Evolutionary conservation across 2,329 filamentous ascomycete species (phyloP).

Genomic region (Hypoxylon sp.): DNA sequence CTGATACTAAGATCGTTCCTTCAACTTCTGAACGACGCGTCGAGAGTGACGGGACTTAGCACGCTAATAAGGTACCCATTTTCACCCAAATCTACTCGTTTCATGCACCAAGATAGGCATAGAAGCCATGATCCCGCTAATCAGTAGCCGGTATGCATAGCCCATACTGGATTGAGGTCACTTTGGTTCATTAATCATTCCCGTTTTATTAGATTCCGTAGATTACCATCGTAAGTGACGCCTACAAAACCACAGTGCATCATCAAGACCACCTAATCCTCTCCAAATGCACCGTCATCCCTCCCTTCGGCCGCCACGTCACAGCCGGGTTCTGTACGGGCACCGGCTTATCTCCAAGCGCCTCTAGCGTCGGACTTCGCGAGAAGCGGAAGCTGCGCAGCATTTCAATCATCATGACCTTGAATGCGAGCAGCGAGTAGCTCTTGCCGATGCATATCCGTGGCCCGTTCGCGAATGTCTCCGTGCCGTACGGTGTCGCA

Average conservation of each 20-base stretch:
- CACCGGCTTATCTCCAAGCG: conserved; percentile 16
- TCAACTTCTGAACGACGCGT: background rate
- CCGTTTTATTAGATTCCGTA: conserved; percentile 3
- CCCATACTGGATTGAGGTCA: background rate
- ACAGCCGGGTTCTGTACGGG: conserved; percentile 36
- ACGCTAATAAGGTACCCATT: background rate
- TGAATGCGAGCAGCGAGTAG: conserved; percentile 36
- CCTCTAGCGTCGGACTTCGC: conserved; percentile 20
- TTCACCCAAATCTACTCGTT: background rate
- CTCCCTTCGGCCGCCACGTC: conserved; percentile 31
- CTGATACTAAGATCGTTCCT: background rate
- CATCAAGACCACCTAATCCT: conserved; percentile 21
- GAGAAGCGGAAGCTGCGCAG: conserved; percentile 31
- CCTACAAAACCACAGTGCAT: background rate
- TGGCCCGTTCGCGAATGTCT: conserved; percentile 36
- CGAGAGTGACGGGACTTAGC: background rate
- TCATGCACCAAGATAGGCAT: background rate
- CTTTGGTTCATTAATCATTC: background rate
- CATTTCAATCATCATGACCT: conserved; percentile 36
- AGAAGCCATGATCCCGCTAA: background rate
- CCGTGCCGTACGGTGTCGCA: conserved; percentile 23
- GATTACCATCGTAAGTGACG: conserved; percentile 1
- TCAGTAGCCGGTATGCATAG: background rate
- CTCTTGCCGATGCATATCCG: conserved; percentile 35
- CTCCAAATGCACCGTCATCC: conserved; percentile 27